Evolutionary conservation across 1,139 yeast genomes (phyloP), one percentile per base, ranked within the genome.

Genomic region (Geotrichum restrictum): DNA sequence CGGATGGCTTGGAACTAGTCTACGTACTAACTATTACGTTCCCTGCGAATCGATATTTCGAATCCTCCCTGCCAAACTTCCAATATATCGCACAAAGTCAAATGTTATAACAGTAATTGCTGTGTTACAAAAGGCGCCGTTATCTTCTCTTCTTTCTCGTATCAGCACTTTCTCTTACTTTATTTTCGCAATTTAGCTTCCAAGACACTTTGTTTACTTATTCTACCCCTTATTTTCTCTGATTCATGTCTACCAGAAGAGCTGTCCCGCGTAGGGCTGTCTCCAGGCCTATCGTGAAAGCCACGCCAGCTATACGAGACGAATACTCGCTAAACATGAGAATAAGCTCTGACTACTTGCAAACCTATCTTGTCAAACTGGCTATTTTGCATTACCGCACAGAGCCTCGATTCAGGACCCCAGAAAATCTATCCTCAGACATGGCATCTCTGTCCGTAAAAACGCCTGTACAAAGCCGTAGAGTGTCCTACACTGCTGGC

Each of bases 361-460:
- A 66, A 49, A 64, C 69, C 29, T 67, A 64, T 55, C 57, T 69
- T 22, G 52, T 69, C 38, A 62, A 70, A 48, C 56, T 69, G 24
- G 64, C 69, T 3, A 62, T 69, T 24, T 55, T 69, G 34, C 61
- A 63, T 14, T 68, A 68, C 51, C 60, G 68, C 16, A 60, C 60
- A 10, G 68, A 63, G 57, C 69, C 67, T 4, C 59, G 68, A 39
- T 66, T 66, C 49, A 39, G 57, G 43, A 27, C 36, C 2, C 37
- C 57, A 7, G 48, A 51, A 8, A 41, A 34, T 5, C 31, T 34
- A 3, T 16, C 37, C 4, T 8, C 39, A 1, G 31, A 51, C 5
- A n/a, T 44, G 29, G 47, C 37, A 8, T 6, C 41, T 19, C 40
- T 49, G 14, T 10, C 39, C 7, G 27, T 43, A 27, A 48, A 39